phyloP scores from a whole-genome alignment of 2,329 filamentous ascomycete genomes.

The Aureobasidium sp. region DNA sequence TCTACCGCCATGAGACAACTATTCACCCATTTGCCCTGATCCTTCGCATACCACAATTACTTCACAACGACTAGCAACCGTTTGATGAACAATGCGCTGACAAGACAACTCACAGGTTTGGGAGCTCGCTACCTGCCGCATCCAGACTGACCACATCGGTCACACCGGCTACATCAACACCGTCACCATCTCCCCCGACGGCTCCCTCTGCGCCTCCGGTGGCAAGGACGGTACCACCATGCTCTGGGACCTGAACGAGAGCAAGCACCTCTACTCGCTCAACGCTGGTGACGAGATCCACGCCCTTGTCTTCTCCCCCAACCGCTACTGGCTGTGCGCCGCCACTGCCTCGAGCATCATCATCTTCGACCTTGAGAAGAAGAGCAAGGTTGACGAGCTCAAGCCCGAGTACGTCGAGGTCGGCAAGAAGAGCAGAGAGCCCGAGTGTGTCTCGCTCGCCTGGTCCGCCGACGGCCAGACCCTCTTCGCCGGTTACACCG shows the following conservation, averaged over 20 bases:
- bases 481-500: conserved; percentile 98
- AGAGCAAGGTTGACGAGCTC: conserved; percentile 99
- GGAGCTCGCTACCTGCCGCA: conserved; percentile 98
- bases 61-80: conserved; percentile 4
- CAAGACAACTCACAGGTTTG: conserved; percentile 62
- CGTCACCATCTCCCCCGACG: conserved; percentile 99
- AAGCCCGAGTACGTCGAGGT: conserved; percentile 95
- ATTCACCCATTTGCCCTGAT: conserved; percentile 82
- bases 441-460: conserved; percentile 94
- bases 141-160: conserved; percentile 99
- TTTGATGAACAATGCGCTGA: conserved; percentile 10
- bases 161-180: conserved; percentile 99
- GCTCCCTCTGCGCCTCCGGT: conserved; percentile 96
- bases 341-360: conserved; percentile 97
- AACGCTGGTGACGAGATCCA: conserved; percentile 99
- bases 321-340: conserved; percentile 99
- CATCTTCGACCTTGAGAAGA: conserved; percentile 99
- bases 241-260: conserved; percentile 99
- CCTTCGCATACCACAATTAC: conserved; percentile 18
- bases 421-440: conserved; percentile 98
- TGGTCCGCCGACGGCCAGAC: conserved; percentile 99
- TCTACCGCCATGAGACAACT: conserved; percentile 91
- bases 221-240: conserved; percentile 99
- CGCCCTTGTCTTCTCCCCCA: conserved; percentile 99
- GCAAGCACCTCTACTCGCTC: conserved; percentile 99